Conservation (phyloP, 164 flowering plant genomes). For the Dillenia turbinata region DNA sequence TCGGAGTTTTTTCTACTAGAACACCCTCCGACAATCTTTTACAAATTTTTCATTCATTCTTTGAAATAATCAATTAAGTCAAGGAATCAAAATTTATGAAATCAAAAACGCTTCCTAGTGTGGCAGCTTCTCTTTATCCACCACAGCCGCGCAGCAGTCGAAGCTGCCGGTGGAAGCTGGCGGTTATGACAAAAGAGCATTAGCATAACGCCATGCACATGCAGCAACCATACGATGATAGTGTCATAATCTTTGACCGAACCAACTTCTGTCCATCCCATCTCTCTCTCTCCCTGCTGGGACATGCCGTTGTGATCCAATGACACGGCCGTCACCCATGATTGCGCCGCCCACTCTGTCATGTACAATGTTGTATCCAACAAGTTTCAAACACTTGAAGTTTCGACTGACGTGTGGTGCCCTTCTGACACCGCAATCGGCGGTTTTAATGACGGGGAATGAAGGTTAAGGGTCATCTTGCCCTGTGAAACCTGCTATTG, state of each 20-base stretch:
- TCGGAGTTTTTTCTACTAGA: too few relatives aligned
- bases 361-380: slow-evolving; percentile 6
- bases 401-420: slow-evolving; percentile 17
- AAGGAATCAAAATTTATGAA: too few relatives aligned
- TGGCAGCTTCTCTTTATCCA: neutral
- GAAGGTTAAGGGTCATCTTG: slow-evolving; percentile 1
- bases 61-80: too few relatives aligned
- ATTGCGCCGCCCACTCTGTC: slow-evolving; percentile 14
- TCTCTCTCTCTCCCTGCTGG: slow-evolving; percentile 11
- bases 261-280: slow-evolving; percentile 17
- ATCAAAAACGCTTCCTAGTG: neutral
- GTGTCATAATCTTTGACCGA: slow-evolving; percentile 17
- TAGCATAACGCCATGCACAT: slow-evolving; percentile 22
- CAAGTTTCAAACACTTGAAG: slow-evolving; percentile 10
- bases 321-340: slow-evolving; percentile 4
- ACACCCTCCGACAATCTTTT: too few relatives aligned
- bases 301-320: slow-evolving; percentile 5
- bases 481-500: slow-evolving; percentile 12
- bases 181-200: slow-evolving; percentile 5
- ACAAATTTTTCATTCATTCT: too few relatives aligned
- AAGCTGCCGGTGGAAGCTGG: slow-evolving; percentile 17
- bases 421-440: slow-evolving; percentile 13
- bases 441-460: slow-evolving; percentile 11
- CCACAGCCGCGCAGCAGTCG: neutral
- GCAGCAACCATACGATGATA: slow-evolving; percentile 16